Base-by-base conservation (phyloP, 768 basidiomycete genomes). In the Termitomyces sp. region DNA sequence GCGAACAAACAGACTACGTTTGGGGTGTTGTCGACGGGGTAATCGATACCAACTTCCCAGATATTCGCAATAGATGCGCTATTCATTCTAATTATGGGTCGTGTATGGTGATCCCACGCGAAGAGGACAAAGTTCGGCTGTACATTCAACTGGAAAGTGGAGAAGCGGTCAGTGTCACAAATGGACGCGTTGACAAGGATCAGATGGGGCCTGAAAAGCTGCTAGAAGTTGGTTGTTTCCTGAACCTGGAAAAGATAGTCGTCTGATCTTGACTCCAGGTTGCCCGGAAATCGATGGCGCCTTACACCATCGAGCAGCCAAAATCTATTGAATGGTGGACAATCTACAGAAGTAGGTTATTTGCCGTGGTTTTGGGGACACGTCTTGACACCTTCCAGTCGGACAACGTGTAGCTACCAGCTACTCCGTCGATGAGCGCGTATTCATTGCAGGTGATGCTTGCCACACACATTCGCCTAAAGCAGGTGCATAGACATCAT, bases 1-100 rank as follows among this genome's bases (percentile, higher is more conserved):
- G 91, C 6, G 89, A 92, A 68, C 86, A 89, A 61, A 79, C 76
- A 72, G 86, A 92, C 55, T 87, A 82, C 58, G 78, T 93, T 20
- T 94, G 92, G 92, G 92, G 92, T 3, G 91, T 93, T 3, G 72
- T 92, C 20, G 92, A 92, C 70, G 75, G 83, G 52, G 65, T 82
- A 28, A 86, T 86, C 0, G 79, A 85, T n/a, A 90, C 89, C 1
- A 75, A 91, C 66, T 89, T 91, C 60, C 91, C 91, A 0, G 89
- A 92, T 67, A 85, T 89, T 60, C 83, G 89, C 18, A 85, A 84
- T 57, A 79, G 76, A 62, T 75, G 75, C 51, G 83, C 74, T 0
- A 81, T 91, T n/a, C 89, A 91, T 69, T 90, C 89, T 0, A 77
- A 78, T 40, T 78, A 82, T 51, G 86, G 88, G 1, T 83, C 86